phyloP scores from a whole-genome alignment of 208 protist genomes.

The Crithidia sp. region DNA sequence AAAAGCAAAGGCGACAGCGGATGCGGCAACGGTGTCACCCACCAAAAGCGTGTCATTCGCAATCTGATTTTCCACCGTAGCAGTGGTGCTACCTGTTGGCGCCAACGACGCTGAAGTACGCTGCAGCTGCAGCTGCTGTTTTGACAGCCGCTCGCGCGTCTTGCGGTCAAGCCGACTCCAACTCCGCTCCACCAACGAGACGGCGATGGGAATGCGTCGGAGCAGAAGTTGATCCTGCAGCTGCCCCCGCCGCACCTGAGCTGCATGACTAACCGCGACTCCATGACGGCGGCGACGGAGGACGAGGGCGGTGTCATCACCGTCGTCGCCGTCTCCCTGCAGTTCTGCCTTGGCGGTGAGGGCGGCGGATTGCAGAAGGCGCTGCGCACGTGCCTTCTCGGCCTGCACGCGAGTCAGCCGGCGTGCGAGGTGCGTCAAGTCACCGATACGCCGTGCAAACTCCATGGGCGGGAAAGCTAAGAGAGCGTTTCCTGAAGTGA shows the following conservation, averaged over 20 bases:
- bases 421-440: constrained; percentile 20
- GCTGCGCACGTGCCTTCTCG: constrained; percentile 17
- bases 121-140: background rate
- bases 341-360: background rate
- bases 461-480: constrained; percentile 11
- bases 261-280: background rate
- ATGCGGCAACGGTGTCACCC: too few relatives aligned
- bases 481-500: background rate
- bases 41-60: too few relatives aligned
- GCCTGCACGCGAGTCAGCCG: constrained; percentile 20
- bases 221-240: constrained; percentile 65
- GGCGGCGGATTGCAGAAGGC: constrained; percentile 2
- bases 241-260: background rate
- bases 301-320: background rate
- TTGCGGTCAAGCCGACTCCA: constrained; percentile 33
- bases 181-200: constrained; percentile 80
- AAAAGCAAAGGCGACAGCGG: too few relatives aligned
- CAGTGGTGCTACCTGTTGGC: background rate
- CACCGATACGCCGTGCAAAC: constrained; percentile 27
- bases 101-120: too few relatives aligned
- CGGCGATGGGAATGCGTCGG: constrained; percentile 60
- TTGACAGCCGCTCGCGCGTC: constrained; percentile 8
- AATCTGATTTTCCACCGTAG: too few relatives aligned
- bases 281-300: background rate
- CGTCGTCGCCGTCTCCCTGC: background rate